These are phyloP conservation scores for Ensete ventricosum DNA, from an alignment of 176 grass and related monocot genomes.

Conservation along the genomic window DNA sequence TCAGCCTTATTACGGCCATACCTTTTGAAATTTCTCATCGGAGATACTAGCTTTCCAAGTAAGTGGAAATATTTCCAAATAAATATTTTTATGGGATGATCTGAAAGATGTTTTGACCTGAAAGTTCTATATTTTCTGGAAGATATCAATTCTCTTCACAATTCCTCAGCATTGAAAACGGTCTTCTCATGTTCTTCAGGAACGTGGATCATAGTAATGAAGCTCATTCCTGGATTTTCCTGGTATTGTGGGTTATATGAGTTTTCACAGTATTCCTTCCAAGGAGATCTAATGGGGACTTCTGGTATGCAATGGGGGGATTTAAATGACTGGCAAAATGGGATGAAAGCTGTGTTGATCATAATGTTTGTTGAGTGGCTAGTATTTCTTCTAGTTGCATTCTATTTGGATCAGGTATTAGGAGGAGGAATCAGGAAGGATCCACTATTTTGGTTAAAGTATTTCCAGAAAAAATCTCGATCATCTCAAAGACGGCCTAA, in stretches of 20 bases:
- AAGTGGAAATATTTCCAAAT: constrained; percentile 15
- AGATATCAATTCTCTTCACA: background rate
- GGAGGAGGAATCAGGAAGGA: constrained; percentile 24
- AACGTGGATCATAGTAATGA: constrained; percentile 68
- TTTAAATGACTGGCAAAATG: constrained; percentile 48
- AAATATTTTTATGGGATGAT: constrained; percentile 3
- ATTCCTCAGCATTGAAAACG: background rate
- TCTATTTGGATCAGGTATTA: constrained; percentile 54
- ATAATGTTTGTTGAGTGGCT: constrained; percentile 81
- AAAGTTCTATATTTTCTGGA: constrained; percentile 10
- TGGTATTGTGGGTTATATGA: constrained; percentile 72
- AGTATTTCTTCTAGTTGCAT: constrained; percentile 47
- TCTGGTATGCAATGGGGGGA: constrained; percentile 68
- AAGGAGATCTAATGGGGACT: constrained; percentile 38
- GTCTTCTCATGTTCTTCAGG: constrained; percentile 26
- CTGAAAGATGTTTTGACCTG: background rate
- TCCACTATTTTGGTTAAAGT: constrained; percentile 43
- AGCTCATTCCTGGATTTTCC: constrained; percentile 83
- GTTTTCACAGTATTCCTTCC: constrained; percentile 49
- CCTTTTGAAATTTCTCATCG: constrained; percentile 57
- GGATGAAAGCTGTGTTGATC: constrained; percentile 56
- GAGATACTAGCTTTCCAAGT: constrained; percentile 61
- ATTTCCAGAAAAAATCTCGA: constrained; percentile 33
- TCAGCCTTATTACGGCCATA: constrained; percentile 57
- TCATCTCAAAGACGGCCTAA: constrained; percentile 28